Percentiles rank a stretch among this genome's conserved stretches.
phyloP scores from a whole-genome alignment of 768 basidiomycete species.

The Tulasnella calospora region DNA sequence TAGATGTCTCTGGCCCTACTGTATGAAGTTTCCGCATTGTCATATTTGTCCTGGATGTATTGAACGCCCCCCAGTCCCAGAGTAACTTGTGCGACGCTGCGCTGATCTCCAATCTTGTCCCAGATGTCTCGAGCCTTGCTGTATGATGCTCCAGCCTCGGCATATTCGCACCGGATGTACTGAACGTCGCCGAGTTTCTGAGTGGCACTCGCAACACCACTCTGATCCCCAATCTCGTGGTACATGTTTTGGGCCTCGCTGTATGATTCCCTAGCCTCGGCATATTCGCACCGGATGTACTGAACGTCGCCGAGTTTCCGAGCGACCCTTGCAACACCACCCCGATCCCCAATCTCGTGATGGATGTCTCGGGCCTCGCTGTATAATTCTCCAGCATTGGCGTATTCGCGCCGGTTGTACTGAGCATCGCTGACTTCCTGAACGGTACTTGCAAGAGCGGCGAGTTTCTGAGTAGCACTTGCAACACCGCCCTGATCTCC shows the following conservation, averaged over 20 bases:
- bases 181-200: background rate
- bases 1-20: background rate
- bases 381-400: background rate
- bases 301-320: background rate
- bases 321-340: background rate
- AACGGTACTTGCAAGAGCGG: background rate
- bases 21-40: background rate
- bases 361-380: background rate
- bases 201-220: background rate
- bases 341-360: background rate
- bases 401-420: background rate
- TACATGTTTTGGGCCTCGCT: background rate
- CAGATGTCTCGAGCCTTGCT: too few relatives aligned
- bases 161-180: background rate
- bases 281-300: background rate
- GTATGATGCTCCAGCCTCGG: background rate
- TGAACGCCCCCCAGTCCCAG: background rate
- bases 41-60: background rate
- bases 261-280: background rate
- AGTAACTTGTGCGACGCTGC: background rate
- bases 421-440: too few relatives aligned
- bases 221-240: background rate
- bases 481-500: background rate
- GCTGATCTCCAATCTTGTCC: background rate
- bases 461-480: background rate